Evolutionary conservation across 768 basidiomycete genomes (phyloP), one percentile per base, ranked within the genome.

Genomic region (Pulveroboletus ravenelii): DNA sequence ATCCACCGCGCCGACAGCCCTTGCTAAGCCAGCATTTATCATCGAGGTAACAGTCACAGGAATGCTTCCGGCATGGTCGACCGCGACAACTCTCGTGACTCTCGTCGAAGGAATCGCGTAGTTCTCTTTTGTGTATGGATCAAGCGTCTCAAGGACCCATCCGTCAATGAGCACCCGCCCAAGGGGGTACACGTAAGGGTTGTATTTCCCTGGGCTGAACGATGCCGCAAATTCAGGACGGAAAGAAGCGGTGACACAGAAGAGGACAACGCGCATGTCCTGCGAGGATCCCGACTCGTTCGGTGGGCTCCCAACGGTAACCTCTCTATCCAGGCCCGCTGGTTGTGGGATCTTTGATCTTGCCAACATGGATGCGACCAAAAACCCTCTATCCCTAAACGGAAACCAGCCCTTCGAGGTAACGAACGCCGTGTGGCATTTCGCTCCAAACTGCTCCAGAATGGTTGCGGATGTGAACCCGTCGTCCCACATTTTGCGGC

Each of bases 101-200:
- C 87, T 71, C 35, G 93, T 91, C 4, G 93, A 96, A 1, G 94
- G 96, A 40, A 98, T 95, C 12, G 91, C 80, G 62, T 93, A 95
- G 56, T 91, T 92, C 68, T 95, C 93, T 53, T 85, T 85, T 20
- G 91, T 87, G 58, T 97, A 97, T 0, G 94, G 93, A 62, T 98
- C 95, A 41, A 98, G 78, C 4, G 95, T 97, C 72, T 99, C 93
- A 60, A 96, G 70, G 30, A 95, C 83, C 96, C 96, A 99, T 2
- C 89, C 95, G 61, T 97, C 93, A 6, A 99, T 71, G 56, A 89
- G 84, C 31, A 92, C 74, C 13, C 87, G 81, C 2, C 93, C 95
- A 14, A 89, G 74, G 0, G 91, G 89, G 9, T 91, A 76, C 1
- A 51, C 61, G 46, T 81, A 79, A 0, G 90, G 74, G 66, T 98